Base-by-base conservation (phyloP, 257 asterid genomes). In the Salvia hispanica region DNA sequence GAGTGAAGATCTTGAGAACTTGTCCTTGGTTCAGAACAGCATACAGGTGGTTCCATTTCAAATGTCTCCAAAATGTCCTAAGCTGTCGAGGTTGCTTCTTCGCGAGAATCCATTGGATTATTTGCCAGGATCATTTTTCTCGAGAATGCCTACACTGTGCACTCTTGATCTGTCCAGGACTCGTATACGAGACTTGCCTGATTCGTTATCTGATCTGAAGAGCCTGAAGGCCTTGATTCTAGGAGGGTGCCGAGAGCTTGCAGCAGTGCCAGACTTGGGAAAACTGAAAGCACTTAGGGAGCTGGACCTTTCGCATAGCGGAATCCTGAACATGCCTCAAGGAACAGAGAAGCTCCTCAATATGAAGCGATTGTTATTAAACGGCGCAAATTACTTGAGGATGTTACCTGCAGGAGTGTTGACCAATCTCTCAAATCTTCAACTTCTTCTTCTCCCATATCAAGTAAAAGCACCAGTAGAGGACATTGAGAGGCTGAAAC, bases 61-160 rank as follows among this genome's bases (percentile, higher is more conserved):
- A 45, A 12, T 72, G 46, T 72, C 76, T 72, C 76, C 76, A 44
- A 63, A 72, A 9, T 72, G 71, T 55, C 76, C 76, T 1, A 72
- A 63, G 39, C 54, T 72, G 33, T 31, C 60, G 42, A 72, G 31
- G 36, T 36, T 72, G 66, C 71, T 63, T 63, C 59, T 72, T 45
- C 9, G 33, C 2, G 4, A 39, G 12, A 72, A 63, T 36, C 9
- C 52, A 2, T 18, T 72, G 2, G 1, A 9, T 16, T 3, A 18
- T 9, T 34, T 54, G 42, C 42, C 71, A 53, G 31, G 52, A 13
- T 45, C 71, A 39, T 71, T 71, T 52, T 53, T 71, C 33, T 5
- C 64, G 15, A 51, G 10, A 9, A 39, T 71, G 75, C 52, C 37
- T 14, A 64, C 58, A 57, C 47, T 71, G 1, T 15, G 12, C n/a